These are phyloP conservation scores for Trichoderma orchidacearum DNA, from an alignment of 495 filamentous ascomycete genomes.

Conservation along the genomic window DNA sequence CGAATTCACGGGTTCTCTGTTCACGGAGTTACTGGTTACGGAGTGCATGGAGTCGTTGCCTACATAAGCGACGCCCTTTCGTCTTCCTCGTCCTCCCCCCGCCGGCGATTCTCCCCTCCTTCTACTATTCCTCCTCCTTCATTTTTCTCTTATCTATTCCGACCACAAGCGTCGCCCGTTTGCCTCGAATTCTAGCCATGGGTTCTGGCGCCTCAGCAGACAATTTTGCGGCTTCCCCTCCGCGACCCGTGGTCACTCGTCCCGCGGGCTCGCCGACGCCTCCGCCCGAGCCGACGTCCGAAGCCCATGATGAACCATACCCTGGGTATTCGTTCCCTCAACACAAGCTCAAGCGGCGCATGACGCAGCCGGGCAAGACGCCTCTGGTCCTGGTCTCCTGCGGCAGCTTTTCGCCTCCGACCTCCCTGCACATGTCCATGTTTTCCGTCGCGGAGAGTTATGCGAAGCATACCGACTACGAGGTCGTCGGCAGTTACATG, in stretches of 20 bases:
- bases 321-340: slow-evolving; percentile 55
- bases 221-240: neutral
- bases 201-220: neutral
- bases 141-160: too few species aligned
- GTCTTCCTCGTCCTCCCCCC: too few species aligned
- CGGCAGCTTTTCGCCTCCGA: slow-evolving; percentile 57
- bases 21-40: too few species aligned
- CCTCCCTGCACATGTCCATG: slow-evolving; percentile 60
- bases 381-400: slow-evolving; percentile 79
- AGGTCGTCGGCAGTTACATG: slow-evolving; percentile 66
- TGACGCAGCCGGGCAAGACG: slow-evolving; percentile 54
- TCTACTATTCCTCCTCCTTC: too few species aligned
- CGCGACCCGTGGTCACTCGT: neutral
- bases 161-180: neutral
- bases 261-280: neutral
- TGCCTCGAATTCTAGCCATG: neutral
- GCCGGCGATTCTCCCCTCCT: too few species aligned
- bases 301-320: neutral
- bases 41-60: too few species aligned
- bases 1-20: too few species aligned
- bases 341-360: slow-evolving; percentile 51
- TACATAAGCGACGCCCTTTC: too few species aligned
- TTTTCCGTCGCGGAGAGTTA: slow-evolving; percentile 36
- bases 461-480: slow-evolving; percentile 41
- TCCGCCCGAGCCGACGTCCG: neutral